phyloP scores from a whole-genome alignment of 1,284 basidiomycete genomes.

The Chalciporus piperatoides region DNA sequence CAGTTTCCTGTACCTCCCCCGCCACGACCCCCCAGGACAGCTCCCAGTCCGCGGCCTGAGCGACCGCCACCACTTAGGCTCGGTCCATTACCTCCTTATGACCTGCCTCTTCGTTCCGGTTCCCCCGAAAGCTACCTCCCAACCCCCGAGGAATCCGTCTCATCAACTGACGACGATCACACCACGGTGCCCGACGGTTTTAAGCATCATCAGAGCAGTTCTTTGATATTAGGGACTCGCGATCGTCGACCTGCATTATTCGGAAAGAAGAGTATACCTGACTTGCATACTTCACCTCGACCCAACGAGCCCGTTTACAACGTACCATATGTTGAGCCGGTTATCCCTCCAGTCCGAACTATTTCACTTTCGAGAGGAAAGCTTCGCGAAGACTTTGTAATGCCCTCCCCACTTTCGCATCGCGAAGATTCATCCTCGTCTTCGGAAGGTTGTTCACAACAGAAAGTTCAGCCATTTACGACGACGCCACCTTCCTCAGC shows the following conservation, averaged over 20 bases:
- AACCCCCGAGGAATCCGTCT: slow-evolving; percentile 53
- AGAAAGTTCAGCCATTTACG: slow-evolving; percentile 27
- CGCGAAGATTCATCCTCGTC: slow-evolving; percentile 46
- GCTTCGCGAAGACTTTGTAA: slow-evolving; percentile 38
- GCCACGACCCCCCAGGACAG: slow-evolving; percentile 33
- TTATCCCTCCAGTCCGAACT: slow-evolving; percentile 9
- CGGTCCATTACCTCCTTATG: slow-evolving; percentile 42
- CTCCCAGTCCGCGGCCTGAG: slow-evolving; percentile 30
- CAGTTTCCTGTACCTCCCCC: slow-evolving; percentile 47
- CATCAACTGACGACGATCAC: slow-evolving; percentile 37
- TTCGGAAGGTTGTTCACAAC: slow-evolving; percentile 27
- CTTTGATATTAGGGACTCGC: slow-evolving; percentile 44
- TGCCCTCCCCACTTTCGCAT: slow-evolving; percentile 40
- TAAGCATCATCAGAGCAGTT: slow-evolving; percentile 57
- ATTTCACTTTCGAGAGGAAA: slow-evolving; percentile 20
- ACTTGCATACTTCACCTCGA: slow-evolving; percentile 60
- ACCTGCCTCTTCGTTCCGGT: slow-evolving; percentile 44
- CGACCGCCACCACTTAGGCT: slow-evolving; percentile 52
- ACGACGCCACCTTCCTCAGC: slow-evolving; percentile 42
- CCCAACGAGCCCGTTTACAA: slow-evolving; percentile 34
- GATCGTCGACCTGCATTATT: slow-evolving; percentile 41
- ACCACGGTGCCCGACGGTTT: slow-evolving; percentile 26
- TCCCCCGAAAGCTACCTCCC: slow-evolving; percentile 59
- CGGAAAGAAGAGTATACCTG: slow-evolving; percentile 84
- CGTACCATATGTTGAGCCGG: slow-evolving; percentile 24